A percentile compares a stretch with the other conserved stretches of the same genome.
Conservation (phyloP, 805 yeast genomes). For the Candida corydali region DNA sequence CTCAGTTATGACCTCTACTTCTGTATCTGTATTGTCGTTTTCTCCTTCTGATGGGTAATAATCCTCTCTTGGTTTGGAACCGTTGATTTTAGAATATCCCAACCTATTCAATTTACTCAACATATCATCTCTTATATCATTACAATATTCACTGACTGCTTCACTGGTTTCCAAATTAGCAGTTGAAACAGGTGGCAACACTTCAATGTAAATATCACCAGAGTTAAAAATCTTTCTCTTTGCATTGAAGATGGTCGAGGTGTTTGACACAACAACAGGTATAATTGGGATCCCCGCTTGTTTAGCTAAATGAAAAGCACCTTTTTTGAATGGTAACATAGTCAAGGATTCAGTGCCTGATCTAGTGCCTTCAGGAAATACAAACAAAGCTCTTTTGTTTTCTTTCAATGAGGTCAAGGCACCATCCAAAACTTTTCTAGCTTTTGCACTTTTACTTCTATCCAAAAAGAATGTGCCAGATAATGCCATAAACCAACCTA, state of each 20-base stretch:
- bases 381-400: slow-evolving; percentile 70
- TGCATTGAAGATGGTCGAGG: slow-evolving; percentile 66
- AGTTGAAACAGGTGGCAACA: slow-evolving; percentile 78
- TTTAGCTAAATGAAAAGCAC: slow-evolving; percentile 96
- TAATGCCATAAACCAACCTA: slow-evolving; percentile 95
- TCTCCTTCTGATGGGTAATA: slow-evolving; percentile 10
- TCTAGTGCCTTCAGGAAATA: slow-evolving; percentile 98
- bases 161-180: slow-evolving; percentile 59
- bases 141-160: slow-evolving; percentile 61
- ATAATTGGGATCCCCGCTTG: slow-evolving; percentile 87
- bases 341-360: slow-evolving; percentile 67
- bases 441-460: slow-evolving; percentile 70
- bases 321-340: slow-evolving; percentile 88
- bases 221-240: slow-evolving; percentile 59
- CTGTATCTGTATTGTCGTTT: slow-evolving; percentile 9
- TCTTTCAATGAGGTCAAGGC: slow-evolving; percentile 63
- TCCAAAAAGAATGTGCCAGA: slow-evolving; percentile 91
- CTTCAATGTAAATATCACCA: slow-evolving; percentile 76
- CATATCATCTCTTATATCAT: slow-evolving; percentile 60
- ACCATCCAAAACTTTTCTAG: slow-evolving; percentile 65
- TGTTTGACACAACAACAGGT: slow-evolving; percentile 85
- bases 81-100: slow-evolving; percentile 36
- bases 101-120: slow-evolving; percentile 29
- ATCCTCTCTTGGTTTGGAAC: slow-evolving; percentile 7
- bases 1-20: slow-evolving; percentile 17